Evolutionary conservation across 73 alveolate species (phyloP), one percentile per base, ranked within the genome.

Genomic region (Stentor roeselii): DNA sequence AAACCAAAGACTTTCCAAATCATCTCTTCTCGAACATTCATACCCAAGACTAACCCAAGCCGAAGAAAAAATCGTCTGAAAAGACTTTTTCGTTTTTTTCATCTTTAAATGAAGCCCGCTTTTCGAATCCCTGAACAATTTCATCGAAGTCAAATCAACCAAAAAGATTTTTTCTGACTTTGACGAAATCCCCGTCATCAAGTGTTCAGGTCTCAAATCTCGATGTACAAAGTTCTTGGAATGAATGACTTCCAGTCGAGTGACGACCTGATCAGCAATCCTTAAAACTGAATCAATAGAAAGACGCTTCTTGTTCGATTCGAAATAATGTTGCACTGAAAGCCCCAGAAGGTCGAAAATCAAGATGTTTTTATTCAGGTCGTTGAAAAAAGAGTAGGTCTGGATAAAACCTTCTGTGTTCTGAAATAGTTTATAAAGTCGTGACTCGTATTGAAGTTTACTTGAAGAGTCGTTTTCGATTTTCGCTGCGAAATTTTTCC

Each of bases 51-150:
- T 6, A 11, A 21, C 6, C 6, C 21, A 11, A 11, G 21, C 21
- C 21, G 67, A 50, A 6, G 67, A 6, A 50, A 11, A 50, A 11
- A 6, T 50, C 21, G 67, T 50, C 21, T 21, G 30, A 0, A 87
- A 77, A 75, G 87, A 77, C 35, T 76, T 32, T 60, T 83, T 83
- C 42, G 76, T 80, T 32, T 90, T 93, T 39, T 75, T 84, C 59
- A 60, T 87, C 3, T 89, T 86, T 39, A 90, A 87, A 60, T 90
- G 95, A 41, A 80, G 37, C 2, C 89, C 90, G 31, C 86, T 84
- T 61, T 78, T 86, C 0, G 85, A 78, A 76, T 93, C 92, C 38
- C 91, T 50, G 83, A 88, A 93, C 59, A 85, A 80, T 85, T 93
- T 93, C 6, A 6, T 50, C 21, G 21, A 21, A 6, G 30, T 21